These are phyloP conservation scores for Hamamelis virginiana DNA, from an alignment of 164 flowering plant species.

Conservation along the genomic window DNA sequence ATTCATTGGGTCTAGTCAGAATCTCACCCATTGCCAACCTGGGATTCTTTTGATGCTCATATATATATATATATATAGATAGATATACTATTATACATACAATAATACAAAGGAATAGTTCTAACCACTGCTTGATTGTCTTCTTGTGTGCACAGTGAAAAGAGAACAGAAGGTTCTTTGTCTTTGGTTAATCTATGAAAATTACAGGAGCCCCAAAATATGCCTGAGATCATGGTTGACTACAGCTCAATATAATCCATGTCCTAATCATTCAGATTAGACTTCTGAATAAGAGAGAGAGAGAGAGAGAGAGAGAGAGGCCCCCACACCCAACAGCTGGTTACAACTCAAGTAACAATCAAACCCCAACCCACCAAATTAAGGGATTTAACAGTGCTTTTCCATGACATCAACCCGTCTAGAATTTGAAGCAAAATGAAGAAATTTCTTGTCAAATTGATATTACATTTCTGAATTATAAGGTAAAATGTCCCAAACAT, in stretches of 20 bases:
- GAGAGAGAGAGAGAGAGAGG: neutral
- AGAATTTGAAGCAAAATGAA: neutral
- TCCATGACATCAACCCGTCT: slow-evolving; percentile 20
- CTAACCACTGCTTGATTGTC: slow-evolving; percentile 13
- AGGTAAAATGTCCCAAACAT: neutral
- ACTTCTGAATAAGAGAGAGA: neutral
- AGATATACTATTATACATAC: no score
- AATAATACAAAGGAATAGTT: slow-evolving; percentile 20
- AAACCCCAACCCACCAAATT: slow-evolving; percentile 28
- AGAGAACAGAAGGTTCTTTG: slow-evolving; percentile 26
- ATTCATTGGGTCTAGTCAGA: slow-evolving; percentile 55
- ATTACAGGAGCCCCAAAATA: slow-evolving; percentile 16
- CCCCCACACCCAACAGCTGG: slow-evolving; percentile 31
- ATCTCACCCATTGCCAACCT: slow-evolving; percentile 55
- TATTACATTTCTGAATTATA: neutral
- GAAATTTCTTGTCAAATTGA: slow-evolving; percentile 2
- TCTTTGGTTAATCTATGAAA: slow-evolving; percentile 16
- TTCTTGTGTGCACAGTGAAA: slow-evolving; percentile 11
- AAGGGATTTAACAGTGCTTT: slow-evolving; percentile 15
- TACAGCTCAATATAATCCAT: slow-evolving; percentile 14
- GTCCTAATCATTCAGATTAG: slow-evolving; percentile 32
- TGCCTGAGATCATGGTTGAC: slow-evolving; percentile 27
- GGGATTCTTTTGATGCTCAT: slow-evolving; percentile 42
- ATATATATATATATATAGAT: neutral
- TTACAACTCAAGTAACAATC: slow-evolving; percentile 28